Evolutionary conservation across 2,329 filamentous ascomycete species (phyloP).

Genomic region (Phialophora tarda): DNA sequence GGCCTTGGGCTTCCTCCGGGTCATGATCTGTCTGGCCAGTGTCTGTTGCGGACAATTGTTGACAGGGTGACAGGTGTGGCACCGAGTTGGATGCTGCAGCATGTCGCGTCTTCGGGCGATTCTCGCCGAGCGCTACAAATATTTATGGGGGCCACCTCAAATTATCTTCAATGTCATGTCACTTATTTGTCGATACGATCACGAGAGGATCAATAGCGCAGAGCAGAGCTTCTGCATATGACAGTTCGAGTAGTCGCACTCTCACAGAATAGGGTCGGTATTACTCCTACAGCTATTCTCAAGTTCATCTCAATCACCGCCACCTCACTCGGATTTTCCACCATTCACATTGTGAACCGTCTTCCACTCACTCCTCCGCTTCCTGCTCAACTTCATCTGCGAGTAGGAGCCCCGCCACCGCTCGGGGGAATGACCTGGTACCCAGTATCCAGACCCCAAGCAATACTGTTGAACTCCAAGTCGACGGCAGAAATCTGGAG

Average conservation of each 20-base stretch:
- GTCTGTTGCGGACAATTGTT: background rate
- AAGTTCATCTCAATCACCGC: background rate
- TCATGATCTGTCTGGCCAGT: slow-evolving; percentile 24
- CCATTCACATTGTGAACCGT: background rate
- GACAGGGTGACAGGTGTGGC: background rate
- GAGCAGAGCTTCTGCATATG: background rate
- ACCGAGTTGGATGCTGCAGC: background rate
- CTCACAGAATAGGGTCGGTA: background rate
- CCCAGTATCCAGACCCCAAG: slow-evolving; percentile 35
- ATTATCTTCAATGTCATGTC: background rate
- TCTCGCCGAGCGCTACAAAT: background rate
- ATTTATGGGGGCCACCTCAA: background rate
- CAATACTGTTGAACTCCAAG: slow-evolving; percentile 37
- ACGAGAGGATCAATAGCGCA: background rate
- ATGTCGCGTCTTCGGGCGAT: background rate
- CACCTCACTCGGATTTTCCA: background rate
- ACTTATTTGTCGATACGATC: background rate
- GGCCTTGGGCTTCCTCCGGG: slow-evolving; percentile 32
- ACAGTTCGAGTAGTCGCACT: background rate
- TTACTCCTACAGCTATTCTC: background rate
- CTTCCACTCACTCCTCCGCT: background rate
- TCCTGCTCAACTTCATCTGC: slow-evolving; percentile 3
- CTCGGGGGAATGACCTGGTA: slow-evolving; percentile 33
- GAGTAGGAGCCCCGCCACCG: slow-evolving; percentile 1
- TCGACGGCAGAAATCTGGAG: slow-evolving; percentile 26